These are phyloP conservation scores for Aureobasidium subglaciale DNA, from an alignment of 2,329 filamentous ascomycete species.

Conservation along the genomic window DNA sequence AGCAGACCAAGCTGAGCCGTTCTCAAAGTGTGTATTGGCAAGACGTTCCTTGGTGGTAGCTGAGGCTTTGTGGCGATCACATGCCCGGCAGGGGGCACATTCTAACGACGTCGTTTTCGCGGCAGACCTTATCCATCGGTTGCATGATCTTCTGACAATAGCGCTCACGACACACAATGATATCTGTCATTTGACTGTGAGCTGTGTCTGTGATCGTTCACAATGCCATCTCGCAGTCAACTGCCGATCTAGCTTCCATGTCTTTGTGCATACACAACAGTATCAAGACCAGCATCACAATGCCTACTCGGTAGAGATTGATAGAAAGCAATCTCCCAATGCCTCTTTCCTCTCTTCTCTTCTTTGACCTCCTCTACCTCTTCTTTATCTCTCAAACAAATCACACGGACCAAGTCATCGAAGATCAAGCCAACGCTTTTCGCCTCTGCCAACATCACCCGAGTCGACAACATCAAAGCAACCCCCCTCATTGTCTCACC, in stretches of 20 bases:
- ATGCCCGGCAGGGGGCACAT: too few relatives aligned
- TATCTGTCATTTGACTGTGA: too few relatives aligned
- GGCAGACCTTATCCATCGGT: neutral
- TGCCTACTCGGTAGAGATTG: neutral
- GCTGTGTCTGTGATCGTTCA: neutral
- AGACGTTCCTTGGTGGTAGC: too few relatives aligned
- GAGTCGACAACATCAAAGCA: neutral
- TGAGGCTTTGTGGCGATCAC: too few relatives aligned
- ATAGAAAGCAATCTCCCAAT: neutral
- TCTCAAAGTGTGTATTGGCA: too few relatives aligned
- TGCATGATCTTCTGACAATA: neutral
- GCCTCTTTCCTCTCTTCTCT: neutral
- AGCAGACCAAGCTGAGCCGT: too few relatives aligned
- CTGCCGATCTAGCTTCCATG: neutral
- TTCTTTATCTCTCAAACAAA: neutral
- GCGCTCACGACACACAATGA: neutral
- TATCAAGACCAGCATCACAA: constrained; percentile 2
- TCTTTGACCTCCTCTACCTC: neutral
- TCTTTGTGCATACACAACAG: constrained; percentile 3
- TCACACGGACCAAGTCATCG: neutral
- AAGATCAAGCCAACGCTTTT: neutral
- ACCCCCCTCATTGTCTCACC: neutral
- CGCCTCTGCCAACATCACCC: neutral
- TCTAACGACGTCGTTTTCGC: too few relatives aligned
- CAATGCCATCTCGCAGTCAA: neutral